phyloP scores from a whole-genome alignment of 805 yeast genomes.

The Candida pini region DNA sequence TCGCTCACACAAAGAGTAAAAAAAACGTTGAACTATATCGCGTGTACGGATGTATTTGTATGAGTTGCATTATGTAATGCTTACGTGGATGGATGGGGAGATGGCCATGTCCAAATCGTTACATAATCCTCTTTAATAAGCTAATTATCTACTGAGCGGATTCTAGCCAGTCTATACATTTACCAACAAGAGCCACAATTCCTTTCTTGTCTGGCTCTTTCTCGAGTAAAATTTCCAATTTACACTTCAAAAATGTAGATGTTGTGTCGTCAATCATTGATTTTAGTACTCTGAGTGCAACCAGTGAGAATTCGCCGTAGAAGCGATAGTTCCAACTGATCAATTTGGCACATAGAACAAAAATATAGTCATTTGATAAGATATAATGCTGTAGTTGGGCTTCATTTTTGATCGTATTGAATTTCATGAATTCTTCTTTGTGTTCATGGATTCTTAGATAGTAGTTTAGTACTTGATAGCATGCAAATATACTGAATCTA shows the following conservation, averaged over 20 bases:
- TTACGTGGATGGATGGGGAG: too few species aligned
- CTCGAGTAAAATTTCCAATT: conserved; percentile 33
- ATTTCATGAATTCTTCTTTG: conserved; percentile 17
- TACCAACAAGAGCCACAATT: conserved; percentile 21
- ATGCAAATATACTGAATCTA: conserved; percentile 58
- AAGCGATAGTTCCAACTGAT: conserved; percentile 62
- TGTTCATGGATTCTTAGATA: conserved; percentile 26
- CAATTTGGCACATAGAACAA: conserved; percentile 40
- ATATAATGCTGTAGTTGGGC: conserved; percentile 4
- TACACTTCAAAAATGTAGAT: conserved; percentile 31
- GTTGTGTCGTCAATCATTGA: conserved; percentile 32
- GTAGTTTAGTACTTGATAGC: conserved; percentile 43
- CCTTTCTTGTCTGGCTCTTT: conserved; percentile 12
- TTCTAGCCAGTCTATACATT: conserved; percentile 25
- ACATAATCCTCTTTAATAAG: too few species aligned
- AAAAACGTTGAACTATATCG: too few species aligned
- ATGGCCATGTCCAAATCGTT: too few species aligned
- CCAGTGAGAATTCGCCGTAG: conserved; percentile 49
- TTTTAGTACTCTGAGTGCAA: conserved; percentile 36
- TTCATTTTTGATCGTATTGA: conserved; percentile 17
- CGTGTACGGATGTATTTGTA: too few species aligned
- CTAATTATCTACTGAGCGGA: conserved; percentile 19
- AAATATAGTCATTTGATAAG: conserved; percentile 31
- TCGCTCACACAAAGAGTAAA: too few species aligned
- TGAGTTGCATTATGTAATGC: too few species aligned